Evolutionary conservation across 768 basidiomycete species (phyloP), one percentile per base, ranked within the genome.

Genomic region (Boletus reticuloceps): DNA sequence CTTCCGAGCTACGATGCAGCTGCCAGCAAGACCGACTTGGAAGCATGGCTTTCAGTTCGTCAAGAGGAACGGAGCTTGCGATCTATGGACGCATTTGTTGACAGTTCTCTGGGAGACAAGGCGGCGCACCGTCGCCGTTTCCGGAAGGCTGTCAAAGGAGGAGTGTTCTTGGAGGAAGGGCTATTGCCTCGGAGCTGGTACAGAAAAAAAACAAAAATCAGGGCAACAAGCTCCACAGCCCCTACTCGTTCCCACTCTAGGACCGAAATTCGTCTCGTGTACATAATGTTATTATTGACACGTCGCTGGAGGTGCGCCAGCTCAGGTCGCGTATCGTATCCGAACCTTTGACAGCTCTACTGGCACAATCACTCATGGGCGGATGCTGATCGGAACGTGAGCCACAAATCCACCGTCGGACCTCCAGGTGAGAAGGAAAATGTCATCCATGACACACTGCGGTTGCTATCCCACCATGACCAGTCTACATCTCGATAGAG

Each of bases 311-410:
- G 56, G 17, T 41, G 6, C 25, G 27, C 40, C 46, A 50, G n/a
- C n/a, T n/a, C n/a, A n/a, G n/a, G n/a, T n/a, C n/a, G n/a, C n/a
- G n/a, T n/a, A 17, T 44, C 38, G 40, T 53, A 20, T 50, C 47
- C 43, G 36, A 25, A 25, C 16, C 44, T 20, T 29, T 56, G 41
- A 54, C 52, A 16, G 47, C 50, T 53, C 46, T 47, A 37, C 34
- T 51, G 20, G 27, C 27, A 54, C 25, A 31, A 42, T 37, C 54
- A 34, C 40, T 53, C 39, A n/a, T 46, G 55, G 58, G 65, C 56
- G 66, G 65, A 66, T 68, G 55, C 58, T 42, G 56, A 58, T 68
- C 65, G 53, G 65, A 66, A 66, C 42, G 34, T 52, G 34, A 27
- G 7, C 36, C 41, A 48, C 45, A 56, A 55, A 25, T 41, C 42